Evolutionary conservation across 1,284 basidiomycete species (phyloP).

Genomic region (Coniferiporia sulphurascens): DNA sequence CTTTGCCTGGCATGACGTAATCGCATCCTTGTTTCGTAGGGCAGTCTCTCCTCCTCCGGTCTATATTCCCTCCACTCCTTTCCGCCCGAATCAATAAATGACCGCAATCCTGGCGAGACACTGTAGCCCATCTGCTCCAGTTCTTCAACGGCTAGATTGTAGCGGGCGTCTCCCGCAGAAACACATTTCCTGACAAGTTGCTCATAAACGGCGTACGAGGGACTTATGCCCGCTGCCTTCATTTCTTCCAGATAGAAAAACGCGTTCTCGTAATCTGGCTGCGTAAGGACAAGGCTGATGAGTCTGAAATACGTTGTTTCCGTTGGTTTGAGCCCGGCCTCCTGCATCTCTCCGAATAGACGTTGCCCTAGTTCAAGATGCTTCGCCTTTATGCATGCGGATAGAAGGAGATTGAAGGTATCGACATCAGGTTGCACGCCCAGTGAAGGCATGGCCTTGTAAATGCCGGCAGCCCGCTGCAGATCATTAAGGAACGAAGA

Average conservation of each 20-base stretch:
- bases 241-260: conserved; percentile 87
- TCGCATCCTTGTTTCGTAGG: not conserved
- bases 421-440: conserved; percentile 52
- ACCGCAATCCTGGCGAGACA: conserved; percentile 29
- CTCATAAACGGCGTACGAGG: conserved; percentile 55
- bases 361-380: conserved; percentile 60
- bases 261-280: conserved; percentile 75
- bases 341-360: conserved; percentile 58
- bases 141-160: conserved; percentile 65
- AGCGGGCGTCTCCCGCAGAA: conserved; percentile 52
- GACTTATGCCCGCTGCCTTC: conserved; percentile 59
- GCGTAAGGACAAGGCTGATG: conserved; percentile 65
- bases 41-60: conserved; percentile 1
- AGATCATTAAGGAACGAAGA: conserved; percentile 60
- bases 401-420: conserved; percentile 68
- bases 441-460: conserved; percentile 58
- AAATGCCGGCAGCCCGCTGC: conserved; percentile 73
- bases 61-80: conserved; percentile 4
- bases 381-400: conserved; percentile 51
- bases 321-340: conserved; percentile 48
- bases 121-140: conserved; percentile 50
- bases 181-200: conserved; percentile 59
- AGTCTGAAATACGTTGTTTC: conserved; percentile 59
- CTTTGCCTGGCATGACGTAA: not conserved
- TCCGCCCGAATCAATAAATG: conserved; percentile 32